Percentiles rank a stretch among this genome's conserved stretches.
Conservation (phyloP, 768 basidiomycete species). For the Pleurotus pulmonarius region DNA sequence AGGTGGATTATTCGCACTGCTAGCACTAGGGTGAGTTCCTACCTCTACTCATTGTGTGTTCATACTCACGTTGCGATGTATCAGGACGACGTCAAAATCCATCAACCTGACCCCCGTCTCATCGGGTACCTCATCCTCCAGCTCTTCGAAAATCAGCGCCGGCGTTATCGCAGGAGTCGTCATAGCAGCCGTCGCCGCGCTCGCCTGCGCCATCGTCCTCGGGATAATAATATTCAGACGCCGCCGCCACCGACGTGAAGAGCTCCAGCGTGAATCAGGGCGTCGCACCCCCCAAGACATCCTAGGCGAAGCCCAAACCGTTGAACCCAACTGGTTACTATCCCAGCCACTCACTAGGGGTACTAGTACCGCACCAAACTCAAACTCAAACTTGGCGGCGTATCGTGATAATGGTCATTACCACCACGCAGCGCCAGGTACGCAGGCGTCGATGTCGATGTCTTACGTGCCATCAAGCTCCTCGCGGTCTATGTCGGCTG, state of each 20-base stretch:
- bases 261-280: neutral
- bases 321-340: neutral
- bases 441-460: neutral
- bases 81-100: neutral
- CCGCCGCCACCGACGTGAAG: neutral
- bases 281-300: neutral
- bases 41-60: neutral
- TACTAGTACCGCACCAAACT: neutral
- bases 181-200: neutral
- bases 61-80: neutral
- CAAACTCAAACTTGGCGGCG: no score
- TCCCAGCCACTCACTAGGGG: neutral
- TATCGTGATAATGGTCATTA: no score
- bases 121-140: neutral
- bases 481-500: neutral
- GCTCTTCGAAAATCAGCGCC: neutral
- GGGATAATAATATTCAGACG: neutral
- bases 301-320: neutral
- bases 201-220: neutral
- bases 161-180: neutral
- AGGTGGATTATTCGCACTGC: constrained; percentile 28
- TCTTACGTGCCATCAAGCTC: neutral
- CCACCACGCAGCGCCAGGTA: neutral
- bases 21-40: constrained; percentile 15
- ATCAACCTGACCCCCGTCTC: neutral